Evolutionary conservation across 768 basidiomycete genomes (phyloP), one percentile per base, ranked within the genome.

Genomic region (Lactarius trivialis): DNA sequence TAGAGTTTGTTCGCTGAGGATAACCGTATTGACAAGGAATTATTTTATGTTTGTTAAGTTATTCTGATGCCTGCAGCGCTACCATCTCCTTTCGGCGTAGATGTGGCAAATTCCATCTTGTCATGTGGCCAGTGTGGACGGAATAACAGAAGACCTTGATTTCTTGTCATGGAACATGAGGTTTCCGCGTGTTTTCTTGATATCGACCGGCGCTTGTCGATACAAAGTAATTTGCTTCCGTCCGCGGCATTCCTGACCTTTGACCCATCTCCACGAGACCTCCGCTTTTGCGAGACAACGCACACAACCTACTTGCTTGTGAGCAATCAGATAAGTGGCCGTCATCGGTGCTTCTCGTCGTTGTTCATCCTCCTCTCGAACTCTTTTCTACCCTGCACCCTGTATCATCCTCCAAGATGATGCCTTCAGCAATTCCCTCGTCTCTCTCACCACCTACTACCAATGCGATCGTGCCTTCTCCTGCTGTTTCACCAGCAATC

Each of bases 401-500:
- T 19, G 19, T 56, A 32, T 41, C 53, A 19, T 56, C 33, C 60
- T 34, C 58, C 24, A 60, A 7, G 50, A 67, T 67, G 67, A 66
- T 66, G 24, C 58, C 65, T 28, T 66, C 65, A 60, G 37, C 58
- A 26, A 26, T 63, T 24, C 52, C 56, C 56, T 55, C 55, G 24
- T 43, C 58, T 14, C 33, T 43, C 32, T 59, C 62, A 17, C 41
- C 63, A 26, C 57, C 45, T 11, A 5, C 24, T n/a, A 28, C 32
- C 41, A 12, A 34, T 26, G 19, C 39, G 32, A 65, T 58, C 26
- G 58, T 66, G 15, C 65, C 58, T 26, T 66, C 65, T 28, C 67
- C 64, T 9, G 67, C 65, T 26, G 52, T 66, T 51, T 66, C 65
- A n/a, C 67, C 64, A 12, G 56, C 65, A 32, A 28, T 66, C 28